phyloP scores from a whole-genome alignment of 2,329 filamentous ascomycete species.

The Penicillium olsonii region DNA sequence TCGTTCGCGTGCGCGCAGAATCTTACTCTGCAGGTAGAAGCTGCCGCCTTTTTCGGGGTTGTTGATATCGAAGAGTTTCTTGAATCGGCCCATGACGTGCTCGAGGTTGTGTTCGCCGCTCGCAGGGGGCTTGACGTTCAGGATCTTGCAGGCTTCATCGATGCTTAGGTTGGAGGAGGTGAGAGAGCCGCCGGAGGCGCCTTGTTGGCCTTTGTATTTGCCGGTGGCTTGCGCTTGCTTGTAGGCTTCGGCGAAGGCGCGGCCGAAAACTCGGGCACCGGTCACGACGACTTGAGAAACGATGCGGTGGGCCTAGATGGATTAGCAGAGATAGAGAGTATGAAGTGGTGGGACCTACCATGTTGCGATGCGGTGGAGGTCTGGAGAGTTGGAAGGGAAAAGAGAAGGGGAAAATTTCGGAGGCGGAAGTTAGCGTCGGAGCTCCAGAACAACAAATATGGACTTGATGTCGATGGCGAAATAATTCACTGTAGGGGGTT shows the following conservation, averaged over 20 bases:
- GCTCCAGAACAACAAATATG: conserved; percentile 1
- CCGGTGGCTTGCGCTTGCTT: conserved; percentile 89
- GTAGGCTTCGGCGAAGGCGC: conserved; percentile 91
- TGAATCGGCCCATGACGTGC: conserved; percentile 82
- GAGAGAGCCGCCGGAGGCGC: conserved; percentile 55
- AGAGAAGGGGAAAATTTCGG: conserved; percentile 31
- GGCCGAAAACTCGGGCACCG: conserved; percentile 86
- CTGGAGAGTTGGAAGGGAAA: conserved; percentile 22
- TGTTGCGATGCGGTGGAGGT: conserved; percentile 21
- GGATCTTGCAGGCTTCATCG: conserved; percentile 94
- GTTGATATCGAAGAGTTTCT: conserved; percentile 90
- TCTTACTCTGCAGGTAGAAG: conserved; percentile 98
- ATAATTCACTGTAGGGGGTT: no score
- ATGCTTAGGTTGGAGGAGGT: conserved; percentile 77
- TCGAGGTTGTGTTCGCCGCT: conserved; percentile 76
- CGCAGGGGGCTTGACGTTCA: conserved; percentile 89
- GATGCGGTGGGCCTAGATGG: conserved; percentile 79
- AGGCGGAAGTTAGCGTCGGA: conserved; percentile 27
- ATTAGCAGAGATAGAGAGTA: conserved; percentile 4
- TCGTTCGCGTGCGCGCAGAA: conserved; percentile 84
- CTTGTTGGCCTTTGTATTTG: conserved; percentile 75
- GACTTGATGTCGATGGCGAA: background rate
- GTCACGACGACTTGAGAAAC: conserved; percentile 91
- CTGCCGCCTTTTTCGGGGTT: conserved; percentile 94
- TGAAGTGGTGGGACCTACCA: conserved; percentile 23